Percentiles rank a stretch among this genome's conserved stretches.
phyloP scores from a whole-genome alignment of 257 asterid species.

The Jacaranda copaia region DNA sequence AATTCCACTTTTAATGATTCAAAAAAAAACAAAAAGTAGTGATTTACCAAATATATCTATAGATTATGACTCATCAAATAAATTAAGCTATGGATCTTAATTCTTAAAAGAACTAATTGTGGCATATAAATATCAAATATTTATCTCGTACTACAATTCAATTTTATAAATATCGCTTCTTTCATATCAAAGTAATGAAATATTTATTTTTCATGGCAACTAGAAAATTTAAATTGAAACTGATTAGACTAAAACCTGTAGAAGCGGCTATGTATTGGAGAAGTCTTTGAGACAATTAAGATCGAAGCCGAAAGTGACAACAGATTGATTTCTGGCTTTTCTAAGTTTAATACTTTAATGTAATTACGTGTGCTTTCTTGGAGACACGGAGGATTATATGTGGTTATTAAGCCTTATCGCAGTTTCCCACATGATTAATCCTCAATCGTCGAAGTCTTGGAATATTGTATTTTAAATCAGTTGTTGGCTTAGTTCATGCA shows the following conservation, averaged over 20 bases:
- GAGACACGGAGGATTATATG: slow-evolving; percentile 13
- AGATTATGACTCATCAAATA: no score
- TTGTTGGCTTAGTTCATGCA: background rate
- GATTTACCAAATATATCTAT: no score
- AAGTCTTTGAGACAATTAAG: slow-evolving; percentile 38
- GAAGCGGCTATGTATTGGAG: slow-evolving; percentile 1
- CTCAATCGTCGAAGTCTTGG: slow-evolving; percentile 4
- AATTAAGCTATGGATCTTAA: no score
- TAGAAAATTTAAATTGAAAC: background rate
- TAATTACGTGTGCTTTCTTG: slow-evolving; percentile 25
- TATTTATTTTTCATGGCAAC: no score
- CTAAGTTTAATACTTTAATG: slow-evolving; percentile 17
- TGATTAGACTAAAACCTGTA: slow-evolving; percentile 25
- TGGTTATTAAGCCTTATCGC: background rate
- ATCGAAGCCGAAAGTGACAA: slow-evolving; percentile 47
- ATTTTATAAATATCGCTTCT: no score
- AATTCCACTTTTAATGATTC: no score
- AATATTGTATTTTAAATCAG: background rate
- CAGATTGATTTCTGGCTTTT: background rate
- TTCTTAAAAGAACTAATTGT: no score
- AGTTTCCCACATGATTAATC: background rate
- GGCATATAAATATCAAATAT: no score
- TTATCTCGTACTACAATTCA: no score
- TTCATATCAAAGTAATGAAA: no score
- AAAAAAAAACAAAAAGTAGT: no score